Percentiles rank a stretch among this genome's conserved stretches.
Evolutionary conservation across 805 yeast species (phyloP).

Genomic region (Saccharomycopsis sp.): DNA sequence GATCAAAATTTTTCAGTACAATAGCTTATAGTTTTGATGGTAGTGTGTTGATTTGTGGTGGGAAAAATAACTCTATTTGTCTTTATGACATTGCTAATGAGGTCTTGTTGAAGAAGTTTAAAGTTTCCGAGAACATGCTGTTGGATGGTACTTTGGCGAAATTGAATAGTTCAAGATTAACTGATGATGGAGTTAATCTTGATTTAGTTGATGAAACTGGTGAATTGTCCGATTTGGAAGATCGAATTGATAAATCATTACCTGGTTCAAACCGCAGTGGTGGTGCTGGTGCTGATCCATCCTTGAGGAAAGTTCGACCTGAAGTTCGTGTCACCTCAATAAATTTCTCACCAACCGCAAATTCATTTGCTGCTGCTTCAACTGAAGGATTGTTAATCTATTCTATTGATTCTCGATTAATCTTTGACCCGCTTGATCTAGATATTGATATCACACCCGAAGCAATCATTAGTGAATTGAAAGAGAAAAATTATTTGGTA

Average conservation of each 20-base stretch:
- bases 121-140: slow-evolving; percentile 83
- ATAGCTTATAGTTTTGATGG: slow-evolving; percentile 89
- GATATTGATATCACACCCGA: slow-evolving; percentile 90
- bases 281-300: slow-evolving; percentile 74
- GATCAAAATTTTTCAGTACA: slow-evolving; percentile 79
- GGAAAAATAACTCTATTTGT: slow-evolving; percentile 86
- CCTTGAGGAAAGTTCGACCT: slow-evolving; percentile 68
- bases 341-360: slow-evolving; percentile 82
- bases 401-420: slow-evolving; percentile 64
- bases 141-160: slow-evolving; percentile 79
- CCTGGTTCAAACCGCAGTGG: slow-evolving; percentile 85
- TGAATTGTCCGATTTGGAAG: slow-evolving; percentile 80
- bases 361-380: slow-evolving; percentile 88
- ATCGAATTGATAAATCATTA: slow-evolving; percentile 61
- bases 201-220: slow-evolving; percentile 81
- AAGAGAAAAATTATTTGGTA: slow-evolving; percentile 51
- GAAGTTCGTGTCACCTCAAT: slow-evolving; percentile 76
- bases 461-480: slow-evolving; percentile 53
- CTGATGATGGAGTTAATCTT: slow-evolving; percentile 65
- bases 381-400: slow-evolving; percentile 87
- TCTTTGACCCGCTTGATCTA: slow-evolving; percentile 92
- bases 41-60: slow-evolving; percentile 79
- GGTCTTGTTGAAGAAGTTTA: slow-evolving; percentile 74
- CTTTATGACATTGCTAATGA: slow-evolving; percentile 85
- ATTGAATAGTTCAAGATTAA: slow-evolving; percentile 74